Conservation (phyloP, 2,329 filamentous ascomycete genomes). For the Celoporthe dispersa region DNA sequence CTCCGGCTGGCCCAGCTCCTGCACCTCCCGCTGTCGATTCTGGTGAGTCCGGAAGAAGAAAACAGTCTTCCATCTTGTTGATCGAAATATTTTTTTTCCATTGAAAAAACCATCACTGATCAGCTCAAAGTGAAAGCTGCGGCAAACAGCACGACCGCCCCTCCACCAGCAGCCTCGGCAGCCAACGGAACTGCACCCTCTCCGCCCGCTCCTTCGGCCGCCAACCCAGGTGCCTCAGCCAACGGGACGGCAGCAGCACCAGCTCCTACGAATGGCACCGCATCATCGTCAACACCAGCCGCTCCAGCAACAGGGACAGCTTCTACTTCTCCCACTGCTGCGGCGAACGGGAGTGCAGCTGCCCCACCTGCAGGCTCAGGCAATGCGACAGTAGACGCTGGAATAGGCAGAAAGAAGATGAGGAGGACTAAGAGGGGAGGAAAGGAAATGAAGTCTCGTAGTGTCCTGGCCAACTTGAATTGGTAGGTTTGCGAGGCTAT, state of each 20-base stretch:
- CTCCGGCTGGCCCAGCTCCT: background rate
- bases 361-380: background rate
- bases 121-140: background rate
- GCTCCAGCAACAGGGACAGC: no score
- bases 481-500: background rate
- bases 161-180: no score
- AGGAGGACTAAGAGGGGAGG: background rate
- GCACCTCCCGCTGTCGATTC: background rate
- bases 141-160: background rate
- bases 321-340: no score
- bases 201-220: no score
- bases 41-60: background rate
- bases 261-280: no score
- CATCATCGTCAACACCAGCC: no score
- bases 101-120: no score
- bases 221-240: no score
- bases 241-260: no score
- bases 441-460: constrained; percentile 1
- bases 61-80: background rate
- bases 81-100: no score
- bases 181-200: background rate
- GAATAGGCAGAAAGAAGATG: background rate
- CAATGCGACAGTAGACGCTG: background rate
- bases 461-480: background rate
- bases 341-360: background rate